phyloP scores from a whole-genome alignment of 2,329 filamentous ascomycete species.

The Pochonia chlamydosporia region DNA sequence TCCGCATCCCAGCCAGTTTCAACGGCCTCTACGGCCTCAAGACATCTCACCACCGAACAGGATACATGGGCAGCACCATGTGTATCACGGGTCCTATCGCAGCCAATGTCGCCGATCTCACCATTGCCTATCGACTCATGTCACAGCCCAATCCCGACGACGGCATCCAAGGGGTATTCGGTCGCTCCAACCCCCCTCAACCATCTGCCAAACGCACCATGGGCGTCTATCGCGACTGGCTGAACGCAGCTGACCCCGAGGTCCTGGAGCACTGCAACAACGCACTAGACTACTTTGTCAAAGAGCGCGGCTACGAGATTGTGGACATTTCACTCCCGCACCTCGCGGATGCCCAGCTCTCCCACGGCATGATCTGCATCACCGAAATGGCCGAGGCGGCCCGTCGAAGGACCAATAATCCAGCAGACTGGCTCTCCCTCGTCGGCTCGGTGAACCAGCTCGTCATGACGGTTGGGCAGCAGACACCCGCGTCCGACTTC shows the following conservation, averaged over 20 bases:
- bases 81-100: conserved; percentile 71
- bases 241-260: conserved; percentile 45
- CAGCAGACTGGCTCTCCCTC: conserved; percentile 43
- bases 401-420: conserved; percentile 35
- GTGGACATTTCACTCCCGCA: conserved; percentile 61
- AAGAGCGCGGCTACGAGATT: conserved; percentile 41
- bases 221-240: conserved; percentile 59
- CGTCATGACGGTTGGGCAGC: conserved; percentile 57
- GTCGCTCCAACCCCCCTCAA: conserved; percentile 42
- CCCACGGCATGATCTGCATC: conserved; percentile 74
- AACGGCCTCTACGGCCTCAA: conserved; percentile 82
- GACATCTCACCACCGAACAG: conserved; percentile 65
- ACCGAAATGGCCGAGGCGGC: conserved; percentile 55
- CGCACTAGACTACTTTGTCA: conserved; percentile 53
- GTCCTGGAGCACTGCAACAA: conserved; percentile 58
- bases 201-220: conserved; percentile 52
- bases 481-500: conserved; percentile 64
- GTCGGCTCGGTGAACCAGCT: conserved; percentile 65
- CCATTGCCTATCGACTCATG: conserved; percentile 77
- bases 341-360: conserved; percentile 65
- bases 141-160: conserved; percentile 63
- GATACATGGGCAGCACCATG: conserved; percentile 46
- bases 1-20: conserved; percentile 68
- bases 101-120: conserved; percentile 69
- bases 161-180: conserved; percentile 56